Conservation (phyloP, 1,139 yeast genomes). For the Candida sp. region DNA sequence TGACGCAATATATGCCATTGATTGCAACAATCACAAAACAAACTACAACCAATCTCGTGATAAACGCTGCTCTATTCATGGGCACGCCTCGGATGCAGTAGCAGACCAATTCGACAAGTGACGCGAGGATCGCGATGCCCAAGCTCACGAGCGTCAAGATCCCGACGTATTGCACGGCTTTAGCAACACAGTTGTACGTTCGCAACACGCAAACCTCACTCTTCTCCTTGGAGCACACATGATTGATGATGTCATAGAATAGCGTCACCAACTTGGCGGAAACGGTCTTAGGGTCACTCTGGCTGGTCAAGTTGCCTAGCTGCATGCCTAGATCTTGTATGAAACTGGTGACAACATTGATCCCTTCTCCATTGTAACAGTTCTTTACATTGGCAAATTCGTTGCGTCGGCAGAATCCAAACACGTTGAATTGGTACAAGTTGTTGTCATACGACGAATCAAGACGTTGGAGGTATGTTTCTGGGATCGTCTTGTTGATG, state of each 20-base stretch:
- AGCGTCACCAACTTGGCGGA: constrained; percentile 43
- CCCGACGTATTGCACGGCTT: constrained; percentile 5
- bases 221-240: constrained; percentile 8
- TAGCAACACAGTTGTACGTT: constrained; percentile 7
- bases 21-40: neutral
- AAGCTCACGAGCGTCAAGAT: constrained; percentile 1
- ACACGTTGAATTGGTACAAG: constrained; percentile 44
- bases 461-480: constrained; percentile 30
- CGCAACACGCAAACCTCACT: constrained; percentile 11
- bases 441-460: constrained; percentile 50
- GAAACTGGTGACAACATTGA: constrained; percentile 50
- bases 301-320: constrained; percentile 43
- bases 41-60: neutral
- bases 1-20: constrained; percentile 3
- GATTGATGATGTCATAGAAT: constrained; percentile 17
- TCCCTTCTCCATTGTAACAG: constrained; percentile 45
- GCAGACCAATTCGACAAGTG: neutral
- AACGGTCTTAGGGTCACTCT: constrained; percentile 37
- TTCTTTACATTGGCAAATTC: constrained; percentile 21
- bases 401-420: constrained; percentile 51
- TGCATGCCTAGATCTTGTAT: constrained; percentile 56
- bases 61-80: neutral
- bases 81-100: neutral
- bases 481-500: constrained; percentile 26
- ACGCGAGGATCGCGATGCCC: neutral